phyloP scores from a whole-genome alignment of 345 rosid species.

The Linum trigynum region DNA sequence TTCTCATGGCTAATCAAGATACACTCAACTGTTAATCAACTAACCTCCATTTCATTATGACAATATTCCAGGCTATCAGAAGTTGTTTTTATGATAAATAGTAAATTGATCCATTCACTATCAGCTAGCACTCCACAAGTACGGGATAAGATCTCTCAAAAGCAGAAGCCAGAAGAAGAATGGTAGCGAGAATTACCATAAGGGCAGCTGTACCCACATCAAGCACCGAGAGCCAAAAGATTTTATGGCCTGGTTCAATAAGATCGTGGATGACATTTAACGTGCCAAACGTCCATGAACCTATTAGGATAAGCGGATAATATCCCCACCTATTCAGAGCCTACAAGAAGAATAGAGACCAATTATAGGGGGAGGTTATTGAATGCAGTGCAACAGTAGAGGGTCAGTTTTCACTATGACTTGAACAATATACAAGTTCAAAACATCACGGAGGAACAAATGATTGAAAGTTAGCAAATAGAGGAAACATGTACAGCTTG shows the following conservation, averaged over 20 bases:
- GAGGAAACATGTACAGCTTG: background rate
- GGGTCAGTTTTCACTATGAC: background rate
- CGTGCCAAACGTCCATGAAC: conserved; percentile 94
- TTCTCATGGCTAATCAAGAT: too few relatives aligned
- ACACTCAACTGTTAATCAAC: background rate
- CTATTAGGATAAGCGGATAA: conserved; percentile 87
- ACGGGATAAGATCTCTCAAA: background rate
- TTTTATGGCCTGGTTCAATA: conserved; percentile 67
- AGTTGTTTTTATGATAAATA: background rate
- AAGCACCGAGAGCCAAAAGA: conserved; percentile 89
- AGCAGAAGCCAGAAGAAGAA: conserved; percentile 6
- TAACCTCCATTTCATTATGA: background rate
- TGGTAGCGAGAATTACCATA: conserved; percentile 47
- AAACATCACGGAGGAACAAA: background rate
- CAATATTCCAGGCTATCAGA: background rate
- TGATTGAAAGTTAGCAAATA: background rate
- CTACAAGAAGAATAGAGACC: conserved; percentile 25
- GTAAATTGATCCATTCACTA: background rate
- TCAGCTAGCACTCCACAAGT: background rate
- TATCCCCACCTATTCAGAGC: conserved; percentile 92
- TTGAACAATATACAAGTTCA: background rate
- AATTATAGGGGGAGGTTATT: conserved; percentile 3
- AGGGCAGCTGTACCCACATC: conserved; percentile 90
- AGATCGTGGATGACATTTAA: conserved; percentile 77
- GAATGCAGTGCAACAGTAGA: background rate